These are phyloP conservation scores for Pelargonium fulgidum DNA, from an alignment of 441 rosid genomes.

Conservation along the genomic window DNA sequence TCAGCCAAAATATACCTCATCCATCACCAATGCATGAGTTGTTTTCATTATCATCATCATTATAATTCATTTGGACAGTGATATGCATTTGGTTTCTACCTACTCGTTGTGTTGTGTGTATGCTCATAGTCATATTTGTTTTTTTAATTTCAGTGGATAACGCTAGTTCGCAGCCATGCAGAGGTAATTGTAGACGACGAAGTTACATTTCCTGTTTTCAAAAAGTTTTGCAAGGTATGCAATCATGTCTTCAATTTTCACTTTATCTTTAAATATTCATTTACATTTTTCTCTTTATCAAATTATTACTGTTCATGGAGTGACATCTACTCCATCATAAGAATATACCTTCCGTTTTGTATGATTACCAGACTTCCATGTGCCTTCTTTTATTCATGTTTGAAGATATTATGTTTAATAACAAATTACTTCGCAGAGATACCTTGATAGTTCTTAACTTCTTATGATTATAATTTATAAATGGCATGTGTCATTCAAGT, in stretches of 20 bases:
- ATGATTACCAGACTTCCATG: not conserved
- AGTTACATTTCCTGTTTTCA: conserved; percentile 52
- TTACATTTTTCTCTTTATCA: not conserved
- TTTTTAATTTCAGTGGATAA: conserved; percentile 58
- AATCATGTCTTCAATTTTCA: conserved; percentile 9
- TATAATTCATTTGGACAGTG: not conserved
- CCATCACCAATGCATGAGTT: conserved; percentile 1
- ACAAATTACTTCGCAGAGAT: not conserved
- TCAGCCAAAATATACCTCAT: not conserved
- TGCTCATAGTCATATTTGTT: conserved; percentile 18
- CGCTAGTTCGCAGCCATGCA: conserved; percentile 72
- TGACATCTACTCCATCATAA: not conserved
- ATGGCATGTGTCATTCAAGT: not conserved
- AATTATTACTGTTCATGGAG: conserved; percentile 11
- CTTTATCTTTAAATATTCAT: not conserved
- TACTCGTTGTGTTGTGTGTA: conserved; percentile 2
- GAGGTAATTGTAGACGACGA: conserved; percentile 70
- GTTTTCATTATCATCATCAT: not conserved
- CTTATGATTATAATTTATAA: not conserved
- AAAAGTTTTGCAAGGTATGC: conserved; percentile 77
- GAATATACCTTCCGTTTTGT: not conserved
- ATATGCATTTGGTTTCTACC: conserved; percentile 3
- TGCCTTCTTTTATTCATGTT: not conserved
- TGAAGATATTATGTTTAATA: too few species aligned
- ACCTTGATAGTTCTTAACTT: not conserved